Conservation (phyloP, 768 basidiomycete species). For the Lactarius deliciosus region DNA sequence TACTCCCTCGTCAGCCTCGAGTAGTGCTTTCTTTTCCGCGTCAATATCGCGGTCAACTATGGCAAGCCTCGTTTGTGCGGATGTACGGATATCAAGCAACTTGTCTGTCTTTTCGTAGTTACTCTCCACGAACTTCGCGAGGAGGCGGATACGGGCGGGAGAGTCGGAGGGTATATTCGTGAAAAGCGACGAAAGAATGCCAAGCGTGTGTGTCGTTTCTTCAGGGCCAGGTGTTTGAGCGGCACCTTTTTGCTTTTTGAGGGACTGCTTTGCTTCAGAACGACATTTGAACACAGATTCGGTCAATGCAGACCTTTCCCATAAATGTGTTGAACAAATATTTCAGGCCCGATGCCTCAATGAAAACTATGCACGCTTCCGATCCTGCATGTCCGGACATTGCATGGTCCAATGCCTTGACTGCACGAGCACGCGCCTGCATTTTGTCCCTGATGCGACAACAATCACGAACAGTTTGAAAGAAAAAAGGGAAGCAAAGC, state of each 20-base stretch:
- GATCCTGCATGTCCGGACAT: slow-evolving; percentile 76
- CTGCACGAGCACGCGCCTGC: slow-evolving; percentile 75
- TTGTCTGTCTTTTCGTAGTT: slow-evolving; percentile 96
- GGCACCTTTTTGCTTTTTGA: slow-evolving; percentile 64
- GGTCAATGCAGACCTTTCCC: slow-evolving; percentile 71
- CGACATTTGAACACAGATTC: slow-evolving; percentile 25
- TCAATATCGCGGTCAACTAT: slow-evolving; percentile 66
- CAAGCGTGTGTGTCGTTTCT: slow-evolving; percentile 84
- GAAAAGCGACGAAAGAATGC: slow-evolving; percentile 84
- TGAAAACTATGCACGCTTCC: slow-evolving; percentile 75
- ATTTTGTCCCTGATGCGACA: slow-evolving; percentile 65
- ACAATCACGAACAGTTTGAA: slow-evolving; percentile 15
- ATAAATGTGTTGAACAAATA: slow-evolving; percentile 89
- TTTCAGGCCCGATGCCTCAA: slow-evolving; percentile 86
- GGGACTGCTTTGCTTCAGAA: slow-evolving; percentile 28
- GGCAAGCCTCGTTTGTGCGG: slow-evolving; percentile 58
- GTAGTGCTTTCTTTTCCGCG: slow-evolving; percentile 62
- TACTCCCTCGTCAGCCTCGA: slow-evolving; percentile 56
- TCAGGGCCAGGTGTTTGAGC: slow-evolving; percentile 59
- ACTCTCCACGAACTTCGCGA: slow-evolving; percentile 91
- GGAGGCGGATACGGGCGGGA: slow-evolving; percentile 69
- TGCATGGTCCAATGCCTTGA: slow-evolving; percentile 90
- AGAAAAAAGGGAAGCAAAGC: slow-evolving; percentile 32
- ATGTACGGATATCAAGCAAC: slow-evolving; percentile 82
- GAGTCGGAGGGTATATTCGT: slow-evolving; percentile 88